These are phyloP conservation scores for Fraxinus xanthoxyloides DNA, from an alignment of 305 asterid genomes.

Conservation along the genomic window DNA sequence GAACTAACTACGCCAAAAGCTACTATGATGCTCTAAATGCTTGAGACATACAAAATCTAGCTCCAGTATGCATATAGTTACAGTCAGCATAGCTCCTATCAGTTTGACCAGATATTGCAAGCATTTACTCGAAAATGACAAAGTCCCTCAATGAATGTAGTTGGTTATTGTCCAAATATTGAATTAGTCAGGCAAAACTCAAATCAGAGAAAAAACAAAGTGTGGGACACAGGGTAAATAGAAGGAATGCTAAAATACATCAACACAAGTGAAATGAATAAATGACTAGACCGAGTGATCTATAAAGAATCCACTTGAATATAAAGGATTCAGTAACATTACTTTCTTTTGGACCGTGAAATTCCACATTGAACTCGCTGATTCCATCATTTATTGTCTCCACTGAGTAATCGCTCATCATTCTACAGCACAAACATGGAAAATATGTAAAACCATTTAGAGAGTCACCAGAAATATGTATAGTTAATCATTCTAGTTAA, in stretches of 20 bases:
- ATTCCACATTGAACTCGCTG: constrained; percentile 42
- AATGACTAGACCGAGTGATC: neutral
- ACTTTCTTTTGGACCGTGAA: constrained; percentile 71
- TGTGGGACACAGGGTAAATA: neutral
- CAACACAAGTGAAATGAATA: neutral
- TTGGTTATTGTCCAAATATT: neutral
- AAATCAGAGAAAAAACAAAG: neutral
- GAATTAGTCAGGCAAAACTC: neutral
- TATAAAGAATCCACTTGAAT: neutral
- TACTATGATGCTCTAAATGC: neutral
- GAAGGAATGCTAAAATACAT: neutral
- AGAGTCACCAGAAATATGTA: neutral
- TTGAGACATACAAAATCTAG: neutral
- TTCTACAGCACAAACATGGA: constrained; percentile 31
- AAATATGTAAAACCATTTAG: neutral
- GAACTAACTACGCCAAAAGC: neutral
- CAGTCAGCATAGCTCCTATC: neutral
- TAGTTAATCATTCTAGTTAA: neutral
- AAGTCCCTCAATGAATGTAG: neutral
- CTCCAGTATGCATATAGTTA: neutral
- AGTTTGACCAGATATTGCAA: neutral
- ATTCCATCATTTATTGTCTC: constrained; percentile 45
- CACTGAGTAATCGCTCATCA: constrained; percentile 47
- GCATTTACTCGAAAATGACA: neutral
- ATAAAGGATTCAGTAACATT: constrained; percentile 22